Base-by-base conservation (phyloP, 1,284 basidiomycete species). In the Exsudoporus floridanus region DNA sequence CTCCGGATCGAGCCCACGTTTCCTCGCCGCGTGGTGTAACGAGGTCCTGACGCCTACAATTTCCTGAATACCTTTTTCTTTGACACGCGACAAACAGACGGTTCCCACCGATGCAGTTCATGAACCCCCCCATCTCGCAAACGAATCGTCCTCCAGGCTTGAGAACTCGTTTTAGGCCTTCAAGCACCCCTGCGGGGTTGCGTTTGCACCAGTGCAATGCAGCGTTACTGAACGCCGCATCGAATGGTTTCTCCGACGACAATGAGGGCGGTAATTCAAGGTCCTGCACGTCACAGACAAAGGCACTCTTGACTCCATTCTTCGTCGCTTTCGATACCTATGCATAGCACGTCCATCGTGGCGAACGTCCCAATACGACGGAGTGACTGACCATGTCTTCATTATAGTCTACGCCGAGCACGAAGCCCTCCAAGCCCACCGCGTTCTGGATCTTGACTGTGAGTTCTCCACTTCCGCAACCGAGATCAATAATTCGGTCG, bases 121-220 rank as follows among this genome's bases (percentile, higher is more conserved):
- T 76, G 52, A 79, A 86, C 0, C 91, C 91, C 10, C 91, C 90
- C 78, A 92, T 84, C 66, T 93, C 91, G 23, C 77, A 84, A 0
- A 83, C 82, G 40, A 92, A 80, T 14, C 84, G 73, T 2, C 90
- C 90, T 0, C 86, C 86, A 0, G 77, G 77, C 60, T 81, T 89
- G 44, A 94, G 72, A 7, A 86, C 70, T 49, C 73, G 75, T 59
- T 79, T 81, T 27, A 81, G 79, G 43, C 81, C 77, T 13, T 77
- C 69, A 3, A 91, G 67, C 1, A 92, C 90, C 1, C 80, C 83
- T 0, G 62, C 65, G 0, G 92, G 92, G 61, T 88, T 76, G 8
- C 72, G 69, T 66, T 90, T 91, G 69, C 90, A 93, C 92, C 92
- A 94, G 63, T 94, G 92, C 53, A 94, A 67, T 2, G 81, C 77